Base-by-base conservation (phyloP, 768 basidiomycete species). In the Sistotremastrum niveocremeum region DNA sequence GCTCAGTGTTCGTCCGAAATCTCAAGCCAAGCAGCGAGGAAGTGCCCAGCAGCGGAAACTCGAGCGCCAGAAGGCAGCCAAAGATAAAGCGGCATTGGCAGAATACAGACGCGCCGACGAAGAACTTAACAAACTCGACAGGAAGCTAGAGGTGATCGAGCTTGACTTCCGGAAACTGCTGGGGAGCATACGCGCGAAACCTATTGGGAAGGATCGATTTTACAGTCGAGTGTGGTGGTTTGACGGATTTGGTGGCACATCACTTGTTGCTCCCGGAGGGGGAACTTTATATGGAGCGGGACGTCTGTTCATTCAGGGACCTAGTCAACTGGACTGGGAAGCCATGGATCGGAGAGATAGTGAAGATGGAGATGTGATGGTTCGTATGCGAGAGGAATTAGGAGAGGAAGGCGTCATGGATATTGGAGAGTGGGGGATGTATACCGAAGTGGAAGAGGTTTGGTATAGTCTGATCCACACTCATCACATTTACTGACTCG, bases 211-310 rank as follows among this genome's bases (percentile, higher is more conserved):
- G 51, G 95, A 99, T 59, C 74, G 95, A 45, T 99, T 97, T 63
- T 84, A 86, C 57, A 94, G 95, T 59, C 79, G 87, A 33, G 71
- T 95, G 49, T 99, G 94, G 94, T 99, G 94, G 94, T 88, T 97
- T 59, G 94, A 99, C 62, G 94, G 94, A 7, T 76, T 91, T 72
- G 94, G 94, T 5, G 79, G 81, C 4, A 81, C 80, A 41, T 79
- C 82, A 39, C 64, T 94, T 44, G 68, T 89, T 47, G 82, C 80
- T 37, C 79, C 77, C 51, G 85, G 85, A 10, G 85, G 84, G 3
- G 74, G 79, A 31, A 74, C 82, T 31, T 74, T 82, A 60, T 94
- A 88, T 56, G 89, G 90, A 7, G 81, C 90, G 12, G 95, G 91
- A 4, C 69, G 94, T 44, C 57, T 99, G 41, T 95, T 97, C 60